A percentile compares a stretch with the other conserved stretches of the same genome.
phyloP scores from a whole-genome alignment of 1,284 basidiomycete species.

The Leccinum fallax region DNA sequence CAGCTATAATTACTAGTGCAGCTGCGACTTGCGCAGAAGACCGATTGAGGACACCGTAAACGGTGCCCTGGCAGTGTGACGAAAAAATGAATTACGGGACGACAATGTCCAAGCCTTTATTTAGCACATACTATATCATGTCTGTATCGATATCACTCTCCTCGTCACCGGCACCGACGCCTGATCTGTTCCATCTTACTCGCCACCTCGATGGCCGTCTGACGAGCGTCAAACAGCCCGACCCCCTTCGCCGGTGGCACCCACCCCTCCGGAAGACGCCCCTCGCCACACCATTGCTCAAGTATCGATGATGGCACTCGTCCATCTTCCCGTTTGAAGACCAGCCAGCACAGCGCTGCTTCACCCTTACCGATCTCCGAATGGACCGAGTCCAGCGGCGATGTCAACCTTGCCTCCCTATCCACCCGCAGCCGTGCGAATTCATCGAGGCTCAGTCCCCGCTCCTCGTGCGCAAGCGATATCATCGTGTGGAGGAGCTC shows the following conservation, averaged over 20 bases:
- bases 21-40: no score
- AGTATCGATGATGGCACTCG: constrained; percentile 40
- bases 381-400: constrained; percentile 48
- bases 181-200: constrained; percentile 32
- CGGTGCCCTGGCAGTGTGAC: background rate
- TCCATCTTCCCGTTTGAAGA: constrained; percentile 39
- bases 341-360: constrained; percentile 48
- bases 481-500: constrained; percentile 31
- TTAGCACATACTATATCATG: no score
- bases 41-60: background rate
- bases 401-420: constrained; percentile 47
- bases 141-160: background rate
- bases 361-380: constrained; percentile 64
- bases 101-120: no score
- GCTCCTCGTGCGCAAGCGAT: constrained; percentile 23
- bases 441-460: constrained; percentile 37
- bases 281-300: constrained; percentile 51
- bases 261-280: constrained; percentile 56
- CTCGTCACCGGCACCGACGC: constrained; percentile 7
- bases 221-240: constrained; percentile 29
- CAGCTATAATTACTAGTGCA: no score
- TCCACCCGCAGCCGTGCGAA: constrained; percentile 49
- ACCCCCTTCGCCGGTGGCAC: constrained; percentile 20
- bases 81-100: background rate
- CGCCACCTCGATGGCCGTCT: constrained; percentile 29